phyloP scores from a whole-genome alignment of 805 yeast species.

The Wickerhamiella bombiphila region DNA sequence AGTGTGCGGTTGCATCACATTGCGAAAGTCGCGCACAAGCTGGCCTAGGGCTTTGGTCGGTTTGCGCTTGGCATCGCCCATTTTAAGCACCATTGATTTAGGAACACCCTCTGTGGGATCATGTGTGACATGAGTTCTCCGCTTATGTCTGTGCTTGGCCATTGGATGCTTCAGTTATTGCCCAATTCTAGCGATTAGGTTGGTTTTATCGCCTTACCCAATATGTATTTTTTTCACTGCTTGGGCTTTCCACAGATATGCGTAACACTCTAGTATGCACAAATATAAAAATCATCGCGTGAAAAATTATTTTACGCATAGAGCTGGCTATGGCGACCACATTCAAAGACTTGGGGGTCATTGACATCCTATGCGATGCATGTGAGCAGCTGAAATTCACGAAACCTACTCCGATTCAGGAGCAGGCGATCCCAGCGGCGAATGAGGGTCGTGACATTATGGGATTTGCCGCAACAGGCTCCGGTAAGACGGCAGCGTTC shows the following conservation, averaged over 20 bases:
- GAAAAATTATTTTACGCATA: background rate
- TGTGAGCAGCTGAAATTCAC: slow-evolving; percentile 58
- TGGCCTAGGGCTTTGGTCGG: slow-evolving; percentile 72
- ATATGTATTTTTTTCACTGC: background rate
- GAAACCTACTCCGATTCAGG: slow-evolving; percentile 88
- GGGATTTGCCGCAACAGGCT: slow-evolving; percentile 95
- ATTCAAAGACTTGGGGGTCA: slow-evolving; percentile 25
- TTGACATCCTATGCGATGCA: slow-evolving; percentile 47
- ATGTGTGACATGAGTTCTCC: slow-evolving; percentile 59
- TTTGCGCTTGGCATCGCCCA: slow-evolving; percentile 48
- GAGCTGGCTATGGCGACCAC: background rate
- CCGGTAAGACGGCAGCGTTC: slow-evolving; percentile 97
- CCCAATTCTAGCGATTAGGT: too few species aligned
- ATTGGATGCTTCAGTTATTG: too few species aligned
- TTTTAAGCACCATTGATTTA: slow-evolving; percentile 82
- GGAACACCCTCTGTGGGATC: slow-evolving; percentile 60
- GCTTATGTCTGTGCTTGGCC: slow-evolving; percentile 37
- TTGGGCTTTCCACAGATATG: background rate
- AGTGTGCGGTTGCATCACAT: slow-evolving; percentile 92
- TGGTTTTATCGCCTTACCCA: too few species aligned
- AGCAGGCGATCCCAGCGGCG: slow-evolving; percentile 82
- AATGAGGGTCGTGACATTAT: slow-evolving; percentile 81
- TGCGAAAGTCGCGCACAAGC: slow-evolving; percentile 74
- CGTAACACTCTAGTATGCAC: background rate
- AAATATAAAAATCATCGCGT: background rate